A percentile compares a stretch with the other conserved stretches of the same genome.
phyloP scores from a whole-genome alignment of 129 eudicot genomes.

The Centella asiatica region DNA sequence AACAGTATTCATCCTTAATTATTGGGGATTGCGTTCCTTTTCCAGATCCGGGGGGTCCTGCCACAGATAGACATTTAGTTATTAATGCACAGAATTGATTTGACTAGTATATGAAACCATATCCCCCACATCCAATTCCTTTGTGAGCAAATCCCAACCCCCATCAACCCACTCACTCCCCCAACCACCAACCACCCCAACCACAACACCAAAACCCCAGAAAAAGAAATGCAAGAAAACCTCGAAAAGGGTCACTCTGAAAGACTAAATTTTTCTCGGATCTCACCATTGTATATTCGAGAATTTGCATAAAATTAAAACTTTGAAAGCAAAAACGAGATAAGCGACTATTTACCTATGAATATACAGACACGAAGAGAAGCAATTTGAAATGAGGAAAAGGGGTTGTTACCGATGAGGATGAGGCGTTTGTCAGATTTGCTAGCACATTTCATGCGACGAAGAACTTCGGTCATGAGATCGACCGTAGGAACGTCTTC shows the following conservation, averaged over 20 bases:
- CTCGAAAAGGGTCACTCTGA: too few relatives aligned
- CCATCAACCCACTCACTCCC: too few relatives aligned
- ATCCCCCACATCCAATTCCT: background rate
- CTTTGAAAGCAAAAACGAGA: background rate
- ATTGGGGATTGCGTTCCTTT: constrained; percentile 95
- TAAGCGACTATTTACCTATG: too few relatives aligned
- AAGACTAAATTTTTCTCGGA: background rate
- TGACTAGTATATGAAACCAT: background rate
- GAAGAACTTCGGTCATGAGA: constrained; percentile 81
- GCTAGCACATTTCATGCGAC: constrained; percentile 78
- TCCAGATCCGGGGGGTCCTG: constrained; percentile 98
- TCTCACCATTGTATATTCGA: background rate
- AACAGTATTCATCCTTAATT: constrained; percentile 80
- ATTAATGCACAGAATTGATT: too few relatives aligned
- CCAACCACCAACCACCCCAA: too few relatives aligned
- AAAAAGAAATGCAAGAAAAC: too few relatives aligned
- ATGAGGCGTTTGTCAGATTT: constrained; percentile 95
- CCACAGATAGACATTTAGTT: too few relatives aligned
- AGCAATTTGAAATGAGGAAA: too few relatives aligned
- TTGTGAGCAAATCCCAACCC: background rate
- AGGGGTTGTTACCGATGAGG: constrained; percentile 62
- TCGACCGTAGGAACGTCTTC: constrained; percentile 71
- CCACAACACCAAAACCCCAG: too few relatives aligned
- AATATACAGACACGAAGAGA: too few relatives aligned
- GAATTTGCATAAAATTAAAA: background rate